Conservation (phyloP, 345 rosid species). For the Mallotus nudiflorus region DNA sequence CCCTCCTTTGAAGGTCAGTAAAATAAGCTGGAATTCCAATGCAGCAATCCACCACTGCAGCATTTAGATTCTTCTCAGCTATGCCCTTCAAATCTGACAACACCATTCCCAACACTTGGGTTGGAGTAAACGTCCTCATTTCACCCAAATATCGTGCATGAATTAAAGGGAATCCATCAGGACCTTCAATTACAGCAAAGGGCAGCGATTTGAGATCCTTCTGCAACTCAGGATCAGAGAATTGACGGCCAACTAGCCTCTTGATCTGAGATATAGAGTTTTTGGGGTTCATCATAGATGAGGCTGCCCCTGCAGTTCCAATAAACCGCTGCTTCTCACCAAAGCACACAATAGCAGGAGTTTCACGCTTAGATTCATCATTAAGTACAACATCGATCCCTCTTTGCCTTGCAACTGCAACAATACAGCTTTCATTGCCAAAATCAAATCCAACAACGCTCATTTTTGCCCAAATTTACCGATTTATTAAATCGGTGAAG, state of each 20-base stretch:
- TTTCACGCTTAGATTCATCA: constrained; percentile 98
- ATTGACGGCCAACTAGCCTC: constrained; percentile 74
- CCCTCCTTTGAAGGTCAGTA: constrained; percentile 90
- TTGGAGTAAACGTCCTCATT: constrained; percentile 76
- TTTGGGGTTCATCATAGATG: constrained; percentile 91
- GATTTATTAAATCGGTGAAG: constrained; percentile 12
- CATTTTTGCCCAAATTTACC: constrained; percentile 43
- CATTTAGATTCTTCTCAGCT: constrained; percentile 79
- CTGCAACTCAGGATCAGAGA: constrained; percentile 90
- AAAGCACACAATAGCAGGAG: constrained; percentile 91
- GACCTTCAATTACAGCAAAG: constrained; percentile 69
- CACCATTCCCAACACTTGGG: constrained; percentile 91
- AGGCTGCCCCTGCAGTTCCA: constrained; percentile 98
- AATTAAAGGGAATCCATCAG: constrained; percentile 87
- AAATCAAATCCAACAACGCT: constrained; percentile 98
- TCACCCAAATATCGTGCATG: constrained; percentile 87
- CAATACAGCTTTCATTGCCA: constrained; percentile 93
- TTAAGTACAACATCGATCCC: constrained; percentile 98
- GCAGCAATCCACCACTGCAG: constrained; percentile 93
- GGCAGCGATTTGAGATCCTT: constrained; percentile 78
- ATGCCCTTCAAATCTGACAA: constrained; percentile 75
- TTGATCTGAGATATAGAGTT: constrained; percentile 89
- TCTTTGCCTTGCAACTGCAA: constrained; percentile 98
- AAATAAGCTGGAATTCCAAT: constrained; percentile 93
- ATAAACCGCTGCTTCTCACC: constrained; percentile 96